Evolutionary conservation across 2,329 filamentous ascomycete genomes (phyloP).

Genomic region (Lithohypha guttulata): DNA sequence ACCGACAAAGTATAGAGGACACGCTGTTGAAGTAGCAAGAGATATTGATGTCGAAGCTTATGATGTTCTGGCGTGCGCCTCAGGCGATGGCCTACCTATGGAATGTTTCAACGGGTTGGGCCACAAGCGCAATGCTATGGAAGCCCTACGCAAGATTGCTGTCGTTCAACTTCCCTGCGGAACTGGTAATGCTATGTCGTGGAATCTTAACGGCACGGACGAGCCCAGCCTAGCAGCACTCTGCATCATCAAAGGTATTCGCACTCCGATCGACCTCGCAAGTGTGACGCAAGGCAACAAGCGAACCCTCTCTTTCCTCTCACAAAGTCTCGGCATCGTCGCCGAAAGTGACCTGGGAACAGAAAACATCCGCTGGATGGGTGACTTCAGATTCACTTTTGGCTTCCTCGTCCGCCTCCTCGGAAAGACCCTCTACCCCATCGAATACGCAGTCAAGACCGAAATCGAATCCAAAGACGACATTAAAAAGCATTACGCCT

Average conservation of each 20-base stretch:
- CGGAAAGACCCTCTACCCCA: conserved; percentile 70
- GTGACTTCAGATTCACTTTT: conserved; percentile 69
- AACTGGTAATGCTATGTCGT: conserved; percentile 85
- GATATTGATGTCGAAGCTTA: conserved; percentile 66
- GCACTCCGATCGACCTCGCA: conserved; percentile 74
- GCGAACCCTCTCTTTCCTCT: conserved; percentile 75
- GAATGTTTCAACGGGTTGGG: conserved; percentile 92
- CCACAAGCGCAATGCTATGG: conserved; percentile 60
- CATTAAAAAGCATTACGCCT: conserved; percentile 63
- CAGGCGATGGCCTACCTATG: conserved; percentile 81
- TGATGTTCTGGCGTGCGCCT: conserved; percentile 80
- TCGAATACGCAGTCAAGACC: conserved; percentile 75
- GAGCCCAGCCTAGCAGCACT: conserved; percentile 66
- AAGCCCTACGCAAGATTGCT: conserved; percentile 65
- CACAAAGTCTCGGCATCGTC: conserved; percentile 78
- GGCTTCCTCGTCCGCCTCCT: conserved; percentile 71
- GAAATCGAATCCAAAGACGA: conserved; percentile 64
- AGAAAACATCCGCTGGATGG: conserved; percentile 90
- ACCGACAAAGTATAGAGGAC: conserved; percentile 58
- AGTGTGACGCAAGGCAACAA: conserved; percentile 73
- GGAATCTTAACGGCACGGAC: conserved; percentile 76
- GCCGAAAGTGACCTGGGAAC: conserved; percentile 85
- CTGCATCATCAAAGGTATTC: conserved; percentile 73
- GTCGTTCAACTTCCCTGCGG: conserved; percentile 85
- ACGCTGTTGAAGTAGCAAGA: conserved; percentile 67